A percentile compares a stretch with the other conserved stretches of the same genome.
Conservation (phyloP, 306 rosid species). For the Malus sylvestris region DNA sequence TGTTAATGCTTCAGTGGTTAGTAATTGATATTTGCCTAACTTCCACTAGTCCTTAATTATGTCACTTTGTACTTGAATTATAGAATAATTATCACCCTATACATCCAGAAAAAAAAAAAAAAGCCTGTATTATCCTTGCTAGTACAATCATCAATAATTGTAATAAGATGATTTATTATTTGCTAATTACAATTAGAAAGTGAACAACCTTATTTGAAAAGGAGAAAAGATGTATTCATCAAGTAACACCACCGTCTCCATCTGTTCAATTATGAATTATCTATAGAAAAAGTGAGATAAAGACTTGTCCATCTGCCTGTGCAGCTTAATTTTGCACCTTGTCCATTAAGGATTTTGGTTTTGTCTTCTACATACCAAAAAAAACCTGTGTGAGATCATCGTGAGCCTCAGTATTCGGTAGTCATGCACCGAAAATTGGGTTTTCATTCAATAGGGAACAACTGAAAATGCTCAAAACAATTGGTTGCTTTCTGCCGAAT, state of each 20-base stretch:
- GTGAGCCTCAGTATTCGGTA: too few relatives aligned
- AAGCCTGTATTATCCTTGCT: neutral
- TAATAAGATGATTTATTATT: neutral
- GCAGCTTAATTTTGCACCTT: neutral
- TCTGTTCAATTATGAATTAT: neutral
- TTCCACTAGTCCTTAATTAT: too few relatives aligned
- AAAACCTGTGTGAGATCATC: too few relatives aligned
- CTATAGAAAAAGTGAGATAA: neutral
- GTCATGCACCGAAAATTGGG: too few relatives aligned
- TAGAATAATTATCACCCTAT: neutral
- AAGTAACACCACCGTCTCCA: neutral
- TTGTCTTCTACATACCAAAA: neutral
- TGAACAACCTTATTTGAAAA: neutral
- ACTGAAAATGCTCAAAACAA: too few relatives aligned
- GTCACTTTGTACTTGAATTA: too few relatives aligned
- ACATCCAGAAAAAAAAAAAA: neutral
- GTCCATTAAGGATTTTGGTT: neutral
- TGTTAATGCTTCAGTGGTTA: too few relatives aligned
- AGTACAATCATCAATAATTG: neutral
- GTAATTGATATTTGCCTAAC: too few relatives aligned
- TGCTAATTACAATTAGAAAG: neutral
- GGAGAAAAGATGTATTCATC: neutral
- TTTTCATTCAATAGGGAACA: too few relatives aligned
- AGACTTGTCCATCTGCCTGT: neutral
- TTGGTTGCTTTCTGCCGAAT: too few relatives aligned